Conservation (phyloP, 768 basidiomycete genomes). For the Lepiota venenata region DNA sequence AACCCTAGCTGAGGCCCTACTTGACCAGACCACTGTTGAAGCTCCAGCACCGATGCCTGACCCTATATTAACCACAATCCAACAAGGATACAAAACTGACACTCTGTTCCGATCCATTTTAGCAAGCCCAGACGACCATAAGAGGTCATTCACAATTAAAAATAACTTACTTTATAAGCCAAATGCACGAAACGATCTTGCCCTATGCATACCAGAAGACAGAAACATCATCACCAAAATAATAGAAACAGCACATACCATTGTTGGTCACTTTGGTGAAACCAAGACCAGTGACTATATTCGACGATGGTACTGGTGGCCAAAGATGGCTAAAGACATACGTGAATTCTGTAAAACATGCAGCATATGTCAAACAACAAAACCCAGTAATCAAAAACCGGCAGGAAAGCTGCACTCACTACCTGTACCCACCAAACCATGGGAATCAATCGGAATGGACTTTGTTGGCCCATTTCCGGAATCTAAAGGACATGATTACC, state of each 20-base stretch:
- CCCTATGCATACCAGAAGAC: conserved; percentile 19
- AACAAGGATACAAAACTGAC: too few species aligned
- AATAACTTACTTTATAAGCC: neutral
- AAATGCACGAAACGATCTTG: conserved; percentile 5
- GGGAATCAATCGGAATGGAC: conserved; percentile 36
- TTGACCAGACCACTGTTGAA: too few species aligned
- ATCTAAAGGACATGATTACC: too few species aligned
- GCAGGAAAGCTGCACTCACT: conserved; percentile 26
- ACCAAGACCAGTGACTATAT: conserved; percentile 26
- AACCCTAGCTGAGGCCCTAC: too few species aligned
- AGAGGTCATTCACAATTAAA: too few species aligned
- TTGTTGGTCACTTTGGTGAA: conserved; percentile 29
- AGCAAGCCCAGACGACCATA: too few species aligned
- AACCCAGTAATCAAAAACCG: conserved; percentile 15
- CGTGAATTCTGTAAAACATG: conserved; percentile 21
- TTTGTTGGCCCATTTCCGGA: too few species aligned
- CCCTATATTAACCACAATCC: too few species aligned
- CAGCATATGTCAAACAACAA: conserved; percentile 20
- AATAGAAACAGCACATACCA: conserved; percentile 22
- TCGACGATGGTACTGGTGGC: conserved; percentile 33
- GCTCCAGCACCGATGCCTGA: too few species aligned
- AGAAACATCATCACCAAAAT: conserved; percentile 10
- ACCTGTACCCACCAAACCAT: conserved; percentile 26
- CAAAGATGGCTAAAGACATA: conserved; percentile 17
- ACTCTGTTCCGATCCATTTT: too few species aligned